Evolutionary conservation across 176 grass and related monocot genomes (phyloP), one percentile per base, ranked within the genome.

Genomic region (Oryza punctata): DNA sequence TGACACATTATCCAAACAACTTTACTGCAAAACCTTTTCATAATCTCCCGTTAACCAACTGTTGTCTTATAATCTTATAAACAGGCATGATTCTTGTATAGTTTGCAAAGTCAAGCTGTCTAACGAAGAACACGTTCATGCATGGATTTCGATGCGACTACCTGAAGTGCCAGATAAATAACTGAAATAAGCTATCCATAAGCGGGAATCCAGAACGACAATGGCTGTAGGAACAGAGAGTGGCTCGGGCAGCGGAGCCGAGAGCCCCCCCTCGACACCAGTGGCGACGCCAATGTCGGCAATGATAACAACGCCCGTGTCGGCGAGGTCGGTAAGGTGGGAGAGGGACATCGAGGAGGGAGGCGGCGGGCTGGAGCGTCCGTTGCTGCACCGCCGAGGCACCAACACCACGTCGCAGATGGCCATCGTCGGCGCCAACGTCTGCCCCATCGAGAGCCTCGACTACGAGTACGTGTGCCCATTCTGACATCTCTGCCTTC

Each of bases 391-490:
- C 64, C 66, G 67, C 85, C 81, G 89, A 14, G 23, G 81, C 54
- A 25, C 59, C 3, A 94, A 94, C 81, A 92, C 89, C 27, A 94
- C 87, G 23, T 94, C 92, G 7, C 92, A 94, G 87, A 89, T 91
- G 16, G 92, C 92, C 65, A 52, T 94, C 70, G 92, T 94, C 37
- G 92, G 92, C 45, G 69, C 85, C 69, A 94, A 94, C 4, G 70
- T 89, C 37, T 94, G 84, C 92, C 82, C 85, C 40, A 91, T 94
- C 44, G 92, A 94, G 82, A 92, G 92, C 85, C 90, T 94, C 57
- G 92, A 94, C 65, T 94, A 94, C 59, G 92, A 94, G 87, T 94
- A 77, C 64, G 79, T 69, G 23, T 54, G 16, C 16, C 65, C 14
- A 10, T 37, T 28, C 7, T 59, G 49, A 9, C 0, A 18, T 67